phyloP scores from a whole-genome alignment of 1,284 basidiomycete species.

The Cystobasidium sp. region DNA sequence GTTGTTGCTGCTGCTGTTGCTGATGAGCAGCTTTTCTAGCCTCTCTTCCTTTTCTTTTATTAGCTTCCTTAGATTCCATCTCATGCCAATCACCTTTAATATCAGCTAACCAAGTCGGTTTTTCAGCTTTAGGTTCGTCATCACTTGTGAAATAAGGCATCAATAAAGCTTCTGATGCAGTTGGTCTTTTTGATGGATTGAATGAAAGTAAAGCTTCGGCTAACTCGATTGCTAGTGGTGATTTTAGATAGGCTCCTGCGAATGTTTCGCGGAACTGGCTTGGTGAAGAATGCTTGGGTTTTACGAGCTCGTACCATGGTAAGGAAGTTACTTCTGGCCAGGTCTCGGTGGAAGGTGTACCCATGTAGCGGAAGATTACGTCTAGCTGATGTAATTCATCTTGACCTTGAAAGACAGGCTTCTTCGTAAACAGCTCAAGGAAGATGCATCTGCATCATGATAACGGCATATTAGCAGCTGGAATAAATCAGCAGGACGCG shows the following conservation, averaged over 20 bases:
- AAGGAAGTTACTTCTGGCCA: conserved; percentile 83
- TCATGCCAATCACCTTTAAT: conserved; percentile 94
- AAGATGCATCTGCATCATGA: conserved; percentile 99
- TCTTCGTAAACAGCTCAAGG: conserved; percentile 93
- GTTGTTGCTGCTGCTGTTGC: conserved; percentile 22
- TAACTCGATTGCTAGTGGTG: conserved; percentile 73
- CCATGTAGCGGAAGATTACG: conserved; percentile 85
- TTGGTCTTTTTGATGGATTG: conserved; percentile 77
- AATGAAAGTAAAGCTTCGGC: conserved; percentile 81
- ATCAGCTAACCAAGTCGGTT: conserved; percentile 73
- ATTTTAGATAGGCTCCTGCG: conserved; percentile 56
- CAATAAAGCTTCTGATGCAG: conserved; percentile 77
- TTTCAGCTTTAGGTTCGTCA: conserved; percentile 67
- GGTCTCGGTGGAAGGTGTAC: conserved; percentile 78
- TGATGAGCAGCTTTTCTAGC: conserved; percentile 25
- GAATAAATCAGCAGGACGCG: too few relatives aligned
- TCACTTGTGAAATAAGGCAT: conserved; percentile 82
- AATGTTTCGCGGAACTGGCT: conserved; percentile 78
- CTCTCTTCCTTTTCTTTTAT: conserved; percentile 57
- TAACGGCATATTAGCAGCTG: too few relatives aligned
- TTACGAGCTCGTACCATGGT: conserved; percentile 98
- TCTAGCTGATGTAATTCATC: conserved; percentile 98
- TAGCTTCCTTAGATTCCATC: conserved; percentile 81
- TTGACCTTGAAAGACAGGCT: conserved; percentile 91
- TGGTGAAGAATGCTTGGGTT: conserved; percentile 73